A percentile compares a stretch with the other conserved stretches of the same genome.
Conservation (phyloP, 345 rosid species). For the Eucalyptus erythrocorys region DNA sequence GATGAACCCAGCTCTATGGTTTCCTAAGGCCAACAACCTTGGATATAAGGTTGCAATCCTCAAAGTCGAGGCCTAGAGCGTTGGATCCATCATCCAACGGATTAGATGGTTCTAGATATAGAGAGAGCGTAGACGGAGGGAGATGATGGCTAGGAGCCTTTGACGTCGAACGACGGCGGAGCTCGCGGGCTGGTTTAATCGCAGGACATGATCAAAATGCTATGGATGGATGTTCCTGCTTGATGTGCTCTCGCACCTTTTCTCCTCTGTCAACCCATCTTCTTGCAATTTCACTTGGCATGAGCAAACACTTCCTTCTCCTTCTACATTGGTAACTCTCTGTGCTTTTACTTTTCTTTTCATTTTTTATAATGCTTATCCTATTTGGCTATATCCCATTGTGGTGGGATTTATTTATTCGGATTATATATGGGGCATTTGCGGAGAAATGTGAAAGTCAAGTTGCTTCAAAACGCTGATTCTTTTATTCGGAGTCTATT, state of each 20-base stretch:
- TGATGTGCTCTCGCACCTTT: background rate
- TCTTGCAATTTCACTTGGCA: background rate
- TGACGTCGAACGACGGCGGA: background rate
- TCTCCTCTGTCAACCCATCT: background rate
- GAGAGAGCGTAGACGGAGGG: background rate
- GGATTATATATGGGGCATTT: background rate
- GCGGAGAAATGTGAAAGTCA: background rate
- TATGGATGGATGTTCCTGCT: background rate
- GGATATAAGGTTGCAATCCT: background rate
- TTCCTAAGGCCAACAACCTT: background rate
- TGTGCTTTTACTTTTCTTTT: background rate
- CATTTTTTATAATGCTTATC: background rate
- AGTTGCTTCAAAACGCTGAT: fast-evolving
- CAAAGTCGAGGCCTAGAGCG: background rate
- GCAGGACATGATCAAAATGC: background rate
- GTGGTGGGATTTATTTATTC: background rate
- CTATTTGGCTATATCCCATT: background rate
- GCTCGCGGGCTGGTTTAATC: background rate
- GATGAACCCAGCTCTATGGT: background rate
- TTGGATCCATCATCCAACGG: background rate
- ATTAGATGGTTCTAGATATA: background rate
- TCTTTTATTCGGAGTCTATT: too few relatives aligned
- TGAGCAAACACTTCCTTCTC: background rate
- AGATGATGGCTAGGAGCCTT: background rate
- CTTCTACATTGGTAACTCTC: background rate